Base-by-base conservation (phyloP, 768 basidiomycete genomes). In the Amanita inopinata region DNA sequence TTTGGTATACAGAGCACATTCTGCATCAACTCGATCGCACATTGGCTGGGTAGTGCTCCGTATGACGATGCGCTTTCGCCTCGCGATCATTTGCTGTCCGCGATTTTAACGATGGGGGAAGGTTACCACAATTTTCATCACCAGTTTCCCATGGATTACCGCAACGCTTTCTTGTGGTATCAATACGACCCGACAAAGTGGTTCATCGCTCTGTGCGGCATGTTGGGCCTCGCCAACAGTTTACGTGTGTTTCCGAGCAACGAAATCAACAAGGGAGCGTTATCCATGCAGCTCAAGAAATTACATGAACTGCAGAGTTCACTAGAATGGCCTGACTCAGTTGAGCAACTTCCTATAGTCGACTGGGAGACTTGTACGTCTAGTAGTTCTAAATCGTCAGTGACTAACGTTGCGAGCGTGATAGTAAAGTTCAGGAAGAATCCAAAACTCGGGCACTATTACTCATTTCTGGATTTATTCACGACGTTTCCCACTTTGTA, bases 101-200 rank as follows among this genome's bases (percentile, higher is more conserved):
- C 88, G 7, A 67, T 90, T 50, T 70, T 84, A 45, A 91, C 88
- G 3, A 78, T 89, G 66, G 86, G 87, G 9, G 87, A 91, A 61
- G 86, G 86, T 3, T 89, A 89, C 61, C 87, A 90, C 67, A 89
- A 90, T 56, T 88, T 88, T 60, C 85, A 89, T 59, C 86, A 89
- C 56, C 85, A 91, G 51, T 91, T 89, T 64, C 88, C 87, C 6
- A 85, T 82, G 82, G 83, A 86, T 55, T 84, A 78, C 62, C 68
- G 87, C 34, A 89, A 89, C 54, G 86, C 86, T 3, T 76, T 74
- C 50, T 59, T 69, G 14, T 85, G 81, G 82, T 84, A 82, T 54
- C 89, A 92, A 59, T 91, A 90, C 54, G 88, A 92, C 56, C 89
- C 89, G 3, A 92, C 91, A 3, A 92, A 94, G 64, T 93, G 91